Evolutionary conservation across 352 stramenopile genomes (phyloP).

Genomic region (Globisporangium irregulare): DNA sequence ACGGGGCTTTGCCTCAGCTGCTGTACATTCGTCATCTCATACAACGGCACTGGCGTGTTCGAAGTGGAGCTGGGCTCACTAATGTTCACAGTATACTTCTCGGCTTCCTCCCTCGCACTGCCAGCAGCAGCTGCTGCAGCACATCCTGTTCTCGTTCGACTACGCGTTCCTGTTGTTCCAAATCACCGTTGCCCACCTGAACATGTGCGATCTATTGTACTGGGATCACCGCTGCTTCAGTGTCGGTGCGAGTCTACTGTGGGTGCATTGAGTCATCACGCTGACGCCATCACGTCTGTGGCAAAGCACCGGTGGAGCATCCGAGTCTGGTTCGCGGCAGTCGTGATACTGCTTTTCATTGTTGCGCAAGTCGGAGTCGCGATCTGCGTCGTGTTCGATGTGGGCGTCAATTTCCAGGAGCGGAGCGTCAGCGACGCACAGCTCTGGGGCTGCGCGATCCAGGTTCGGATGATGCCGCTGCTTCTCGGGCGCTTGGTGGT

Average conservation of each 20-base stretch:
- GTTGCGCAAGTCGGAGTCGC: background rate
- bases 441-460: background rate
- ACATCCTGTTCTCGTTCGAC: slow-evolving; percentile 18
- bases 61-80: background rate
- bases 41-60: background rate
- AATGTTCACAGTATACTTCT: background rate
- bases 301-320: slow-evolving; percentile 9
- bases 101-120: background rate
- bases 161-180: slow-evolving; percentile 22
- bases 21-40: background rate
- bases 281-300: slow-evolving; percentile 14
- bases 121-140: slow-evolving; percentile 12
- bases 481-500: slow-evolving; percentile 13
- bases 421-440: slow-evolving; percentile 1
- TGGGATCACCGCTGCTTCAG: slow-evolving; percentile 13
- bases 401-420: background rate
- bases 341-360: slow-evolving; percentile 13
- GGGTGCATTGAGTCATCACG: slow-evolving; percentile 20
- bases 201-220: slow-evolving; percentile 15
- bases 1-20: background rate
- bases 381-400: slow-evolving; percentile 7
- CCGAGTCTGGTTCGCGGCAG: background rate
- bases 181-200: slow-evolving; percentile 13
- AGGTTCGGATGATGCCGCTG: slow-evolving; percentile 11
- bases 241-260: slow-evolving; percentile 16